Base-by-base conservation (phyloP, 2,329 filamentous ascomycete species). In the Ophiocordyceps camponoti-rufipedis region DNA sequence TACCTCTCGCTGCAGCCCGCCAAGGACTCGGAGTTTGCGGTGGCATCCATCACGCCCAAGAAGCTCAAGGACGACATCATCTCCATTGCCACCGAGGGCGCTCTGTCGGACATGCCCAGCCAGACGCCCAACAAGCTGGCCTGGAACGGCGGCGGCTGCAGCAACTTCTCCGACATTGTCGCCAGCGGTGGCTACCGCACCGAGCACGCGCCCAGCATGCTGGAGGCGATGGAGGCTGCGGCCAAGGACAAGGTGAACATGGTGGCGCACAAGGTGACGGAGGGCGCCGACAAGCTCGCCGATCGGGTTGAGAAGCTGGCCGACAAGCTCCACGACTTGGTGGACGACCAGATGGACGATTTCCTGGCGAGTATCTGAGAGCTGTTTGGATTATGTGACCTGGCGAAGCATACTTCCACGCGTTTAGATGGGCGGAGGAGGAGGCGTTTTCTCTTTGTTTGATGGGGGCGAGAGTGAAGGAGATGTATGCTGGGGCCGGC, bases 141-240 rank as follows among this genome's bases (percentile, higher is more conserved):
- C 65, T 98, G 88, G 89, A 98, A 98, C 77, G 91, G 93, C 62
- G 93, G 87, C 69, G 91, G 91, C 59, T 83, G 78, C 61, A 80
- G 75, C 70, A 94, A 98, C 82, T 95, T 85, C 78, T 75, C 76
- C 49, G 71, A 83, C 56, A 94, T 95, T 58, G 66, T 94, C 51
- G 68, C 78, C 55, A 71, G 78, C 55, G 84, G 85, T 58, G 70
- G 76, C 57, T 89, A 88, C 71, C 72, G 74, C 55, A 71, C 63
- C 51, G 67, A 73, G 58, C 56, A 64, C 41, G 52, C 60, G 33
- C 53, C 62, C 28, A 48, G 64, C 42, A 61, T 64, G 28, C 65
- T 84, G 50, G 65, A 79, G 53, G 71, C 80, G 50, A 65, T 81
- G 45, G 74, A 80, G 66, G 63, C 72, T 56, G 69, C 68, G 46